phyloP scores from a whole-genome alignment of 192 early-diverging fungal genomes.

The Dispira parvispora region DNA sequence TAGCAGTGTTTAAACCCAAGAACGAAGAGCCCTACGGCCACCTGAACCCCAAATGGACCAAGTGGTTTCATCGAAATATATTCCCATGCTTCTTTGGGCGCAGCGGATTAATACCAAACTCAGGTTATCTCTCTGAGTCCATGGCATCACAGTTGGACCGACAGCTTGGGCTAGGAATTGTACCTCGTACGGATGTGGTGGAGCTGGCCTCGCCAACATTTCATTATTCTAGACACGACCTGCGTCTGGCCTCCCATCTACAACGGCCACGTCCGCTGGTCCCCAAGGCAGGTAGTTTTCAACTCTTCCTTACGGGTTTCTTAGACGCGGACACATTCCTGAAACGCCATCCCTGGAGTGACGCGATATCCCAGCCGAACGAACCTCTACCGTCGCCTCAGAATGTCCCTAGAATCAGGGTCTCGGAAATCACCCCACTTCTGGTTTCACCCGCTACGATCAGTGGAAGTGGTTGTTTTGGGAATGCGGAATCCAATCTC shows the following conservation, averaged over 20 bases:
- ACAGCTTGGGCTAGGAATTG: conserved; percentile 55
- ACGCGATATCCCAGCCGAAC: neutral
- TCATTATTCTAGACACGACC: conserved; percentile 53
- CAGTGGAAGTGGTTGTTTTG: neutral
- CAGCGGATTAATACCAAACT: conserved; percentile 71
- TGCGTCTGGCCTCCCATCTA: conserved; percentile 19
- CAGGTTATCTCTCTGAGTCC: conserved; percentile 83
- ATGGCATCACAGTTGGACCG: conserved; percentile 66
- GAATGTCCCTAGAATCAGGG: too few species aligned
- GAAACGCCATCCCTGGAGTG: conserved; percentile 36
- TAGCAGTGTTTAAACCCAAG: conserved; percentile 83
- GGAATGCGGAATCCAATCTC: neutral
- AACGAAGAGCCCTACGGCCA: conserved; percentile 54
- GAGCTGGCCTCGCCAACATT: conserved; percentile 55
- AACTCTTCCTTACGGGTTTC: conserved; percentile 63
- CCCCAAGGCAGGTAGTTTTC: conserved; percentile 67
- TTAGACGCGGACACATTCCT: conserved; percentile 77
- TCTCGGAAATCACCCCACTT: neutral
- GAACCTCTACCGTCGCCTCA: neutral
- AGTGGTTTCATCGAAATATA: conserved; percentile 78
- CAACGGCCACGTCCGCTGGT: conserved; percentile 40
- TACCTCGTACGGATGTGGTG: conserved; percentile 68
- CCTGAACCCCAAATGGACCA: conserved; percentile 73
- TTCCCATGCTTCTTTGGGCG: conserved; percentile 84
- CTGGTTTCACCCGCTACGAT: neutral